Evolutionary conservation across 2,329 filamentous ascomycete species (phyloP), one percentile per base, ranked within the genome.

Genomic region (Byssothecium circinans): DNA sequence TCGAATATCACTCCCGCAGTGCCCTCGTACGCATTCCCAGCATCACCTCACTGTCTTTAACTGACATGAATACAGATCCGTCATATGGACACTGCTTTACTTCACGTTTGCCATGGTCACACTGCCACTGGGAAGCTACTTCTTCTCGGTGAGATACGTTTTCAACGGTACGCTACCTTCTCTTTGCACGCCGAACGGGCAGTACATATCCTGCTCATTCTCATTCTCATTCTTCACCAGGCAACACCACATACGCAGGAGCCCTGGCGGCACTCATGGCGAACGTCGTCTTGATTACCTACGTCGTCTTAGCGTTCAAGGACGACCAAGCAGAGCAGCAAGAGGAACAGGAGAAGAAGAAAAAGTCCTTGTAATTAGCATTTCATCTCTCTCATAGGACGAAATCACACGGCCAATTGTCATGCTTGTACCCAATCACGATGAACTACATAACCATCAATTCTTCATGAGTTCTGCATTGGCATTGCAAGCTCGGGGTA

Each of bases 101-200:
- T 97, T 96, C 74, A 95, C 91, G 0, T 77, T 91, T 32, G 91
- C 91, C 67, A 97, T 99, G 92, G 81, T 96, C 50, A 81, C 87
- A 14, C 74, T 88, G 17, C 94, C 94, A 12, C 89, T 99, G 59
- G 86, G 89, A 33, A 90, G 88, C 34, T 99, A 96, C 73, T 99
- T 95, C 70, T 64, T 88, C 37, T 88, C 88, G 0, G 79, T 95
- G 22, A 81, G 91, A 64, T 81, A 78, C 1, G 61, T 96, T 22
- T 96, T 95, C 73, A 77, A 78, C 60, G 91, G 92, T 91, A 75
- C 46, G 75, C 65, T 36, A 12, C 32, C 23, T 23, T 35, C 23
- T n/a, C n/a, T n/a, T n/a, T n/a, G n/a, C n/a, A n/a, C n/a, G n/a
- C n/a, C n/a, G n/a, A n/a, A n/a, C n/a, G n/a, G n/a, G n/a, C n/a